Conservation (phyloP, 805 yeast species). For the Cyberlindnera euphorbiiphila region DNA sequence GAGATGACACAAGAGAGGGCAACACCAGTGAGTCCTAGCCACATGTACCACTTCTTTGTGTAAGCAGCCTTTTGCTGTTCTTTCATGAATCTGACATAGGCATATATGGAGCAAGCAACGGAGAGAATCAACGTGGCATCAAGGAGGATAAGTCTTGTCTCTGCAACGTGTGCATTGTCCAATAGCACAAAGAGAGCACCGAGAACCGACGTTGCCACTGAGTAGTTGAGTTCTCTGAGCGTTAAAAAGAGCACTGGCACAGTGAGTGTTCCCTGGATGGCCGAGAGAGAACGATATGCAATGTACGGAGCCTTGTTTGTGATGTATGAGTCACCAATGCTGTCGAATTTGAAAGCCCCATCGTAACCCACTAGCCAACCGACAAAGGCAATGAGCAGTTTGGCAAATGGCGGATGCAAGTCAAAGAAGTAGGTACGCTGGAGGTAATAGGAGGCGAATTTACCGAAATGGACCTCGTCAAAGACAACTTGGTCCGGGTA, state of each 20-base stretch:
- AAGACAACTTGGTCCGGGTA: constrained; percentile 75
- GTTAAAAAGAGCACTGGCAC: constrained; percentile 83
- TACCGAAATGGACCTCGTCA: constrained; percentile 86
- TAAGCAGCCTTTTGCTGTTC: constrained; percentile 64
- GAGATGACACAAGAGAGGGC: constrained; percentile 88
- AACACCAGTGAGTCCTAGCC: constrained; percentile 83
- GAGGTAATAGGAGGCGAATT: constrained; percentile 79
- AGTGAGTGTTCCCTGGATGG: constrained; percentile 75
- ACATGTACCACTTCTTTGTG: constrained; percentile 72
- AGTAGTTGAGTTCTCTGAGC: constrained; percentile 78
- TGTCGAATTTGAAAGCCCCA: constrained; percentile 89
- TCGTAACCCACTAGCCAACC: constrained; percentile 89
- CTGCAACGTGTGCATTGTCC: constrained; percentile 88
- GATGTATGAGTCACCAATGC: constrained; percentile 79
- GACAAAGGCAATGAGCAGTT: constrained; percentile 81
- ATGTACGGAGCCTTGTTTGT: constrained; percentile 81
- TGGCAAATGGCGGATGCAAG: constrained; percentile 97
- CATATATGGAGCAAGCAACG: constrained; percentile 75
- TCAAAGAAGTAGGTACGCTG: constrained; percentile 93
- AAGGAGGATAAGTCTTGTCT: constrained; percentile 83
- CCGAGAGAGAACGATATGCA: constrained; percentile 75
- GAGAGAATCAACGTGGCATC: constrained; percentile 87
- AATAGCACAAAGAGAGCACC: constrained; percentile 73
- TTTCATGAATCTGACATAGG: constrained; percentile 75
- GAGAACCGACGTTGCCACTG: constrained; percentile 73